Conservation (phyloP, 2,329 filamentous ascomycete species). For the Botrytis fragariae region DNA sequence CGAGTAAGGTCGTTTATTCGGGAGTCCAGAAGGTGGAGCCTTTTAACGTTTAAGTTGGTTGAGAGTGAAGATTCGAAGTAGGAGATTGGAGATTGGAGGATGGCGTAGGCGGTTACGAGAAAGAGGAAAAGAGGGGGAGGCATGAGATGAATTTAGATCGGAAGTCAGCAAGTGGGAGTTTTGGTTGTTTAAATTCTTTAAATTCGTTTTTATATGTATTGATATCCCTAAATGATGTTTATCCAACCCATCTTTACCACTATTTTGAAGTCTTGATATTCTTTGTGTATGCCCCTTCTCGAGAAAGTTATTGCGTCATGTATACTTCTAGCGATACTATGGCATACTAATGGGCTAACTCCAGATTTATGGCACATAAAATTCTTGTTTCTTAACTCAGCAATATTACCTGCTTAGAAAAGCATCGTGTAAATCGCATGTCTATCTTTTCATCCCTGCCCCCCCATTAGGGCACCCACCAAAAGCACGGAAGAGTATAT, state of each 20-base stretch:
- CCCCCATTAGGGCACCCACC: background rate
- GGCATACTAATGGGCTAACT: rapidly evolving
- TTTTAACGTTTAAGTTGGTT: background rate
- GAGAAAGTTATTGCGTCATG: background rate
- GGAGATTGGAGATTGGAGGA: too few species aligned
- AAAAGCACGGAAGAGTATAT: background rate
- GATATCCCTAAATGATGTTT: background rate
- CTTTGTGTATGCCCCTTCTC: background rate
- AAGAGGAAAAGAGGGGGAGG: rapidly evolving
- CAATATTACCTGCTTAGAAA: background rate
- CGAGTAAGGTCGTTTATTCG: slow-evolving; percentile 10
- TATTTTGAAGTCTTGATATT: background rate
- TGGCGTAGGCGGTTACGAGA: too few species aligned
- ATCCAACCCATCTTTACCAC: background rate
- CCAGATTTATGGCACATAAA: rapidly evolving
- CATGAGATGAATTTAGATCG: background rate
- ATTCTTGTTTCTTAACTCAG: background rate
- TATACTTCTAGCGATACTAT: background rate
- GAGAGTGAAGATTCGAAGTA: too few species aligned
- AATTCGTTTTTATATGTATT: background rate
- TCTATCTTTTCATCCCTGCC: background rate
- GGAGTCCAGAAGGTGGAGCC: slow-evolving; percentile 8
- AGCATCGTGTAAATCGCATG: rapidly evolving
- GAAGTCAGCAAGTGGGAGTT: background rate
- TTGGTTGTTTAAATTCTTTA: background rate